A percentile compares a stretch with the other conserved stretches of the same genome.
Evolutionary conservation across 2,329 filamentous ascomycete genomes (phyloP).

Genomic region (Phialophora verrucosa): DNA sequence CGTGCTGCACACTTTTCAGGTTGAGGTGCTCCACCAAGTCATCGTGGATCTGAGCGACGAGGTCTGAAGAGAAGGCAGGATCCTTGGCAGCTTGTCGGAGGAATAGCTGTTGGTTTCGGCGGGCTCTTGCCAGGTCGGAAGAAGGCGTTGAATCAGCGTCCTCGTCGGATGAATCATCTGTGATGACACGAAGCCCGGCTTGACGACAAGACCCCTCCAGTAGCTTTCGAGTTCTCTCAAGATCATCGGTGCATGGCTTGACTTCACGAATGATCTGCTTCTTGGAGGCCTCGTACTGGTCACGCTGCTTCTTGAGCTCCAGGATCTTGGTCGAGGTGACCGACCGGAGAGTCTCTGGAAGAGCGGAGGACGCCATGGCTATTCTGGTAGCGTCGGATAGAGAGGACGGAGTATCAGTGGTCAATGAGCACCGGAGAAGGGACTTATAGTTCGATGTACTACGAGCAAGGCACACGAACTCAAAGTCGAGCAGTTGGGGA

Average conservation of each 20-base stretch:
- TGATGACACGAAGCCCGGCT: slow-evolving; percentile 47
- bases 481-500: neutral
- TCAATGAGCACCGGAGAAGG: neutral
- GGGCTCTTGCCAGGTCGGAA: slow-evolving; percentile 35
- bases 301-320: slow-evolving; percentile 61
- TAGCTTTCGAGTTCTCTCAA: slow-evolving; percentile 44
- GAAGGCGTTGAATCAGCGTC: slow-evolving; percentile 29
- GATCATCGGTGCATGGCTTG: slow-evolving; percentile 41
- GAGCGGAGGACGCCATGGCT: slow-evolving; percentile 42
- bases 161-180: slow-evolving; percentile 44
- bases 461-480: neutral
- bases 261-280: slow-evolving; percentile 48
- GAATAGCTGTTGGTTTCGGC: slow-evolving; percentile 57
- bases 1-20: slow-evolving; percentile 60
- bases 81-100: slow-evolving; percentile 61
- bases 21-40: slow-evolving; percentile 56
- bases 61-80: slow-evolving; percentile 56
- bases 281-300: slow-evolving; percentile 57
- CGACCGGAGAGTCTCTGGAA: slow-evolving; percentile 61
- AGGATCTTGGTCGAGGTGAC: slow-evolving; percentile 63
- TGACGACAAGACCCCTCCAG: slow-evolving; percentile 48
- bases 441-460: neutral
- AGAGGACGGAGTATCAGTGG: neutral
- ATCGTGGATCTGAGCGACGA: slow-evolving; percentile 55
- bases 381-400: neutral